Percentiles rank a stretch among this genome's conserved stretches.
Conservation (phyloP, 2,329 filamentous ascomycete species). For the Capronia americana region DNA sequence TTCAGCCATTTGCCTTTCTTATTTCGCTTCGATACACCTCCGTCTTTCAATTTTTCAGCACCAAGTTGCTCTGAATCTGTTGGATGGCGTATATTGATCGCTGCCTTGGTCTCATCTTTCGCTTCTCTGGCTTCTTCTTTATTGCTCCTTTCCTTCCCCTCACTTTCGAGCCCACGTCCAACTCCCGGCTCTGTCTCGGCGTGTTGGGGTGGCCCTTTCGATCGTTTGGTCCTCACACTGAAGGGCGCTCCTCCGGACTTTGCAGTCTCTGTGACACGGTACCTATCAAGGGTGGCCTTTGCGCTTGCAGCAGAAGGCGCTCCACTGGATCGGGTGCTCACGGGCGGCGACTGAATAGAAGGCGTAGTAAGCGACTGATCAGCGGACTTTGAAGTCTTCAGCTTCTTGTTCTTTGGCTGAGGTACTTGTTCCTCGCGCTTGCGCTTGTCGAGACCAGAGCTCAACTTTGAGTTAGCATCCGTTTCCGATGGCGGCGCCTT, state of each 20-base stretch:
- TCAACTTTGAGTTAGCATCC: background rate
- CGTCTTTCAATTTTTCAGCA: background rate
- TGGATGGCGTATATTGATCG: background rate
- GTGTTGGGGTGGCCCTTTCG: constrained; percentile 39
- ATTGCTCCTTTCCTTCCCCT: constrained; percentile 15
- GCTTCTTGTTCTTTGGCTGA: constrained; percentile 45
- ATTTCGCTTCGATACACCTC: constrained; percentile 20
- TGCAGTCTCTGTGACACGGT: constrained; percentile 29
- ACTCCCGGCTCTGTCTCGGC: constrained; percentile 34
- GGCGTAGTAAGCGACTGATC: background rate
- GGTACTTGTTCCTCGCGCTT: constrained; percentile 38
- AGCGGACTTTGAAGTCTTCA: constrained; percentile 45
- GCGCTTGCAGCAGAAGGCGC: constrained; percentile 23
- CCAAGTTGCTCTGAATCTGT: background rate
- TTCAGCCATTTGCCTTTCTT: background rate
- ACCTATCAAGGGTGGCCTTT: constrained; percentile 24
- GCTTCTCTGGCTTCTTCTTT: constrained; percentile 10
- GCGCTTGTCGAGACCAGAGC: constrained; percentile 37
- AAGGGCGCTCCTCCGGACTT: background rate
- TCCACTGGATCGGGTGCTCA: background rate
- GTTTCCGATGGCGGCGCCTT: constrained; percentile 1
- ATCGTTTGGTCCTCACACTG: background rate
- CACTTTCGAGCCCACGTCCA: constrained; percentile 20
- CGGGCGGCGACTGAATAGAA: background rate
- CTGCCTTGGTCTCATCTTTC: background rate